Evolutionary conservation across 257 asterid genomes (phyloP).

Genomic region (Craterostigma plantagineum): DNA sequence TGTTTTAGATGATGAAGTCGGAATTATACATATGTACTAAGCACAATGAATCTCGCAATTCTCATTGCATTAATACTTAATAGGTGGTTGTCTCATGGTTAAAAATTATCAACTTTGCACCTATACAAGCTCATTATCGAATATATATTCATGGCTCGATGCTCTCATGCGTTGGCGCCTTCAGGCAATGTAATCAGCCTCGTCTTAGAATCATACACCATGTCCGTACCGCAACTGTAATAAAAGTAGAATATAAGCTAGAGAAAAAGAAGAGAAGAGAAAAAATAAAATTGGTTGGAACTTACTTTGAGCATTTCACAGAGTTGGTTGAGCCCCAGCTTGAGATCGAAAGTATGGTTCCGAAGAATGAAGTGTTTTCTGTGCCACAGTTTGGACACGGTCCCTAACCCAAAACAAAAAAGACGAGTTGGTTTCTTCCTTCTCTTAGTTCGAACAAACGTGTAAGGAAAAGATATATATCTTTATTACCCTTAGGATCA

Average conservation of each 20-base stretch:
- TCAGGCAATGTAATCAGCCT: slow-evolving; percentile 36
- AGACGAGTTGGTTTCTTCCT: not conserved
- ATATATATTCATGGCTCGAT: too few species aligned
- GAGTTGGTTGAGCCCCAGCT: slow-evolving; percentile 66
- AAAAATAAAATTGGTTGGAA: not conserved
- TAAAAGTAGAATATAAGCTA: not conserved
- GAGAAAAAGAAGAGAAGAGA: too few species aligned
- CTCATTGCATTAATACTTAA: too few species aligned
- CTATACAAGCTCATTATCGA: too few species aligned
- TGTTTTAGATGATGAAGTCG: too few species aligned
- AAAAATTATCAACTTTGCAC: too few species aligned
- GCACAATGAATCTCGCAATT: too few species aligned
- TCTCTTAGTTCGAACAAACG: not conserved
- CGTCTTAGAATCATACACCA: slow-evolving; percentile 28
- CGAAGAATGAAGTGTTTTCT: slow-evolving; percentile 86
- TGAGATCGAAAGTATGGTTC: slow-evolving; percentile 69
- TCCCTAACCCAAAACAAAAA: slow-evolving; percentile 33
- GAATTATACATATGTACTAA: too few species aligned
- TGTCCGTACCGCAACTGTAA: slow-evolving; percentile 27
- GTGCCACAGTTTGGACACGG: slow-evolving; percentile 97
- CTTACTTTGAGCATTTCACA: slow-evolving; percentile 70
- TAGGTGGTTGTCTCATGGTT: too few species aligned
- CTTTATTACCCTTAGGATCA: slow-evolving; percentile 50
- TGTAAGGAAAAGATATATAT: too few species aligned
- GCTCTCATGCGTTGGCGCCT: slow-evolving; percentile 18